These are phyloP conservation scores for Microbotryomycetes sp. DNA, from an alignment of 1,284 basidiomycete genomes.

Conservation along the genomic window DNA sequence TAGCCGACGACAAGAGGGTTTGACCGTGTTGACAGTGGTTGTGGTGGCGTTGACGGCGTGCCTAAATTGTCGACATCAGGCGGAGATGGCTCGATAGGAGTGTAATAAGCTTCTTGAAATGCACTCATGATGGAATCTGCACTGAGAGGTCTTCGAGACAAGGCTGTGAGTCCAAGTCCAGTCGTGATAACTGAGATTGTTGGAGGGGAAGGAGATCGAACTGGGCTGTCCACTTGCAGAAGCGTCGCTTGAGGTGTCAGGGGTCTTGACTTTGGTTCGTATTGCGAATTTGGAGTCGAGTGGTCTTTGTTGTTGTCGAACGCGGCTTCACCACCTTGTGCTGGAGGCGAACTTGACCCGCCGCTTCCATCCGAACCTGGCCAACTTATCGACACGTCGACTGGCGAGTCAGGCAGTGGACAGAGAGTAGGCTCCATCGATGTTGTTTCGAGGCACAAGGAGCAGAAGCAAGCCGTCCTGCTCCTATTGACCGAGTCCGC, in stretches of 20 bases:
- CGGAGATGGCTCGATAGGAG: not conserved
- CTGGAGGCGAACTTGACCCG: too few species aligned
- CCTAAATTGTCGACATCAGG: not conserved
- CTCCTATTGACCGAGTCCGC: too few species aligned
- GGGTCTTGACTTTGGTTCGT: not conserved
- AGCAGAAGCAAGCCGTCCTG: too few species aligned
- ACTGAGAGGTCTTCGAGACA: not conserved
- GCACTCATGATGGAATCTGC: not conserved
- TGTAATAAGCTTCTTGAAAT: not conserved
- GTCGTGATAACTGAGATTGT: not conserved
- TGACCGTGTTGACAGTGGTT: too few species aligned
- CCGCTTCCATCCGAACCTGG: not conserved
- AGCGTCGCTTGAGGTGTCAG: not conserved
- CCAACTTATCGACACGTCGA: not conserved
- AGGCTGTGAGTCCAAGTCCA: not conserved
- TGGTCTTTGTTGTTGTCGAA: not conserved
- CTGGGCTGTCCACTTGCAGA: too few species aligned
- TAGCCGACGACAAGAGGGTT: not conserved
- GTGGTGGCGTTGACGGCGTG: not conserved
- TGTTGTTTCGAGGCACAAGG: too few species aligned
- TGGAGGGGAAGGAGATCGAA: too few species aligned
- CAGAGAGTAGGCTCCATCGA: too few species aligned
- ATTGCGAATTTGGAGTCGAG: not conserved
- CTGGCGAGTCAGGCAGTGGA: not conserved
- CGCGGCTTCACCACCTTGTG: too few species aligned